phyloP scores from a whole-genome alignment of 495 filamentous ascomycete genomes.

The Oidiodendron maius region DNA sequence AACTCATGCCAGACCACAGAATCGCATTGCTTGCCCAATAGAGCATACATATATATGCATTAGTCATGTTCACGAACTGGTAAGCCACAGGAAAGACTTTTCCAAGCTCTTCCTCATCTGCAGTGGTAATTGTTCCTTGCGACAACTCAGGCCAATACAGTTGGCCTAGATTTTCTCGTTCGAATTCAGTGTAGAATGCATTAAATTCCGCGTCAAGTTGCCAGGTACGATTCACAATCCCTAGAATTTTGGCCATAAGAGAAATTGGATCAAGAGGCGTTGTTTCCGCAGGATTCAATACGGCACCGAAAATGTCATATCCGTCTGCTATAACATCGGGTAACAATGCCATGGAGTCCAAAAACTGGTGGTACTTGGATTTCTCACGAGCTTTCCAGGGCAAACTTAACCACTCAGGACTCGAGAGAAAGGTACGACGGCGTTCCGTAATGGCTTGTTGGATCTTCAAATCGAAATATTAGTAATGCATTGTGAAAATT shows the following conservation, averaged over 20 bases:
- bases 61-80: conserved; percentile 22
- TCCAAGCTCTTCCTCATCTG: neutral
- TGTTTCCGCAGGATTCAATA: too few species aligned
- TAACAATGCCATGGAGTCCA: conserved; percentile 24
- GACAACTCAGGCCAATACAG: conserved; percentile 28
- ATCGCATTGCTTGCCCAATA: conserved; percentile 28
- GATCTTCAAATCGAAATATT: conserved; percentile 6
- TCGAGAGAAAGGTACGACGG: conserved; percentile 22
- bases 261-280: conserved; percentile 1
- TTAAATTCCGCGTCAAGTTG: conserved; percentile 23
- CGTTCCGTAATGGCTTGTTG: conserved; percentile 9
- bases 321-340: conserved; percentile 21
- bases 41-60: conserved; percentile 26
- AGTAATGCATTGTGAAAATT: neutral
- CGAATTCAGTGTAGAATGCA: conserved; percentile 21
- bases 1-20: conserved; percentile 18
- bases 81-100: conserved; percentile 28
- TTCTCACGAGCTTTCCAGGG: conserved; percentile 26
- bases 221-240: conserved; percentile 20
- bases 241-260: neutral
- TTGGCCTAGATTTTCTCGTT: conserved; percentile 10
- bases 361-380: conserved; percentile 19
- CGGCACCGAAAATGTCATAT: conserved; percentile 6
- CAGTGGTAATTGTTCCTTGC: conserved; percentile 8
- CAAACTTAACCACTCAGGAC: conserved; percentile 23